Conservation (phyloP, 495 filamentous ascomycete genomes). For the Penicillium verhagenii region DNA sequence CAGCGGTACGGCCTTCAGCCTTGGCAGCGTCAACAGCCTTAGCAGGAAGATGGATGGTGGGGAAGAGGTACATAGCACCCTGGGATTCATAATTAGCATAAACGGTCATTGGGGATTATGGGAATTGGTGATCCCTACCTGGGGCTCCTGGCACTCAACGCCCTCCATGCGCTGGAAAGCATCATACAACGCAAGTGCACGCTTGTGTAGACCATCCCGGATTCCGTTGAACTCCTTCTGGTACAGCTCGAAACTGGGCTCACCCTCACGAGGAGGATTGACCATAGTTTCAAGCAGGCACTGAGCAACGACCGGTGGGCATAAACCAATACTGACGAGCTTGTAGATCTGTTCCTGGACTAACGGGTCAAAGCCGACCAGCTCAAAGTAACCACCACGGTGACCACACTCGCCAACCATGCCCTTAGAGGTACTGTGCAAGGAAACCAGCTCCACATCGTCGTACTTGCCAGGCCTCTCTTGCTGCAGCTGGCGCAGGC, state of each 20-base stretch:
- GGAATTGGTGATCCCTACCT: constrained; percentile 35
- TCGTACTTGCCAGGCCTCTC: constrained; percentile 73
- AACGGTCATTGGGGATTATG: background rate
- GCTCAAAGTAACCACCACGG: constrained; percentile 95
- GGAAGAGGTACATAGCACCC: constrained; percentile 98
- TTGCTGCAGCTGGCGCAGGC: constrained; percentile 79
- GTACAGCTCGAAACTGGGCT: constrained; percentile 81
- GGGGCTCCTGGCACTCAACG: constrained; percentile 80
- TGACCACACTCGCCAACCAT: constrained; percentile 99
- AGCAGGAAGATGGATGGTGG: constrained; percentile 74
- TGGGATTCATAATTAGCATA: constrained; percentile 30
- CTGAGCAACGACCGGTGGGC: constrained; percentile 92
- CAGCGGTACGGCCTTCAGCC: constrained; percentile 69
- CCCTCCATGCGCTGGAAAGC: constrained; percentile 95
- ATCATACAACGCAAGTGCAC: constrained; percentile 80
- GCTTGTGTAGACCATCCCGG: constrained; percentile 67
- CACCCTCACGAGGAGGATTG: constrained; percentile 81
- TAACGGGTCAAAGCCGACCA: constrained; percentile 79
- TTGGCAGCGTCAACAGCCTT: constrained; percentile 74
- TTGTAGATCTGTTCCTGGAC: constrained; percentile 97
- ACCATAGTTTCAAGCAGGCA: constrained; percentile 96
- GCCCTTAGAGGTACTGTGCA: constrained; percentile 88
- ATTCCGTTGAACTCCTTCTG: constrained; percentile 78
- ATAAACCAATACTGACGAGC: constrained; percentile 92
- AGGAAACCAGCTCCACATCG: constrained; percentile 78